Conservation (phyloP, 495 filamentous ascomycete species). For the Penicillium psychrofluorescens region DNA sequence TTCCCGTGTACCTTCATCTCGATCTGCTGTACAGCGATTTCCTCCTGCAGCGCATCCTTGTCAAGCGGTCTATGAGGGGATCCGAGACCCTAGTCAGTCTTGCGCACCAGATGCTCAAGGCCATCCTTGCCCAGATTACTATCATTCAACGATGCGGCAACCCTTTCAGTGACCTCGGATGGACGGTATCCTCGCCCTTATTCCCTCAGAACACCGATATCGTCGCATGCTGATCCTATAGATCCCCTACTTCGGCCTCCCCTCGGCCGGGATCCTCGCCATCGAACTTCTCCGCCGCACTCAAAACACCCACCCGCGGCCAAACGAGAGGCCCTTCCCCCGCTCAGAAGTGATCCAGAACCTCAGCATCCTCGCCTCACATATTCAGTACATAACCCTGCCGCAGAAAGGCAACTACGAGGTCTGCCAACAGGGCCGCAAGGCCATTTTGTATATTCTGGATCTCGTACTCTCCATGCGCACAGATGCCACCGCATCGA, state of each 20-base stretch:
- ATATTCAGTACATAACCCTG: conserved; percentile 6
- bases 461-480: background rate
- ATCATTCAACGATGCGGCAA: too few relatives aligned
- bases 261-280: conserved; percentile 9
- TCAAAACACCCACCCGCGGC: background rate
- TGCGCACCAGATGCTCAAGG: too few relatives aligned
- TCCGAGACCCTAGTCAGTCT: background rate
- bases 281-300: conserved; percentile 8
- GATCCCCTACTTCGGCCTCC: conserved; percentile 11
- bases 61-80: background rate
- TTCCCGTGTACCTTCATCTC: background rate
- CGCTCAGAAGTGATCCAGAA: conserved; percentile 12
- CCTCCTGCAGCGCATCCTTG: background rate
- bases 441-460: conserved; percentile 4
- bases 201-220: background rate
- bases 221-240: background rate
- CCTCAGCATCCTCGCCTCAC: conserved; percentile 7
- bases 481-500: too few relatives aligned
- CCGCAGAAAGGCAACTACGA: conserved; percentile 11
- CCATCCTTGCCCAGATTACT: too few relatives aligned
- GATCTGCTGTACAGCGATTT: conserved; percentile 2
- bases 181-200: background rate
- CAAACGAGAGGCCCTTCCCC: background rate
- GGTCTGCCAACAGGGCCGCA: conserved; percentile 11
- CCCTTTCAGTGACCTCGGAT: background rate